Evolutionary conservation across 176 grass and related monocot species (phyloP), one percentile per base, ranked within the genome.

Genomic region (Urochloa ruziziensis): DNA sequence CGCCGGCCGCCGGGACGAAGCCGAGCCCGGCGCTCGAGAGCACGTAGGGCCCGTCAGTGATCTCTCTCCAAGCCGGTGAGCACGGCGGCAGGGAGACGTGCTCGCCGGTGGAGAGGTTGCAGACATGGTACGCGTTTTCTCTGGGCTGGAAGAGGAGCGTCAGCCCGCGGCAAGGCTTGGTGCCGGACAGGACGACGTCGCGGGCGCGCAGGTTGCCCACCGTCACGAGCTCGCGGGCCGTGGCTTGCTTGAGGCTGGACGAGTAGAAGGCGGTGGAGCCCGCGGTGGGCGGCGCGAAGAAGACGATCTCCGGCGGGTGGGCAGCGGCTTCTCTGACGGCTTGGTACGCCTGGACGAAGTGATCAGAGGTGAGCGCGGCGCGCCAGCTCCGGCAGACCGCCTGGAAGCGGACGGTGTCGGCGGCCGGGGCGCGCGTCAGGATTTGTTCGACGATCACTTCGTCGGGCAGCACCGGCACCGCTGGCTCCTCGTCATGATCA

Each of bases 61-160:
- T 39, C 0, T 39, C 37, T 39, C 37, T 39, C 37, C 37, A 39
- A 39, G 37, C 37, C 37, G 37, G 37, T 39, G 37, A 4, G 37
- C 37, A 39, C 37, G 37, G 37, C 6, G 37, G 37, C 7, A 39
- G 37, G 2, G 37, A 39, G 51, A 75, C 51, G 33, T 75, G 51
- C 51, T 75, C 73, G 23, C 73, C 72, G 21, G 72, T 75, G 73
- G 73, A 37, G 19, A 75, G 49, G 73, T 75, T 57, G 73, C 18
- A 39, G 33, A 75, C 52, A 52, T 75, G 52, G 21, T 57, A 39
- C 51, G 3, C 33, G 19, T 7, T 13, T 2, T 9, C 19, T 32
- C 5, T 4, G 13, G 3, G 21, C 12, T 40, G 30, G 52, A 2
- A 76, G 12, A 76, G 34, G 33, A 76, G 53, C 21, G 53, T 59